Percentiles rank a stretch among this genome's conserved stretches.
These are phyloP conservation scores for Nissolia schottii DNA, from an alignment of 306 rosid species.

Conservation along the genomic window DNA sequence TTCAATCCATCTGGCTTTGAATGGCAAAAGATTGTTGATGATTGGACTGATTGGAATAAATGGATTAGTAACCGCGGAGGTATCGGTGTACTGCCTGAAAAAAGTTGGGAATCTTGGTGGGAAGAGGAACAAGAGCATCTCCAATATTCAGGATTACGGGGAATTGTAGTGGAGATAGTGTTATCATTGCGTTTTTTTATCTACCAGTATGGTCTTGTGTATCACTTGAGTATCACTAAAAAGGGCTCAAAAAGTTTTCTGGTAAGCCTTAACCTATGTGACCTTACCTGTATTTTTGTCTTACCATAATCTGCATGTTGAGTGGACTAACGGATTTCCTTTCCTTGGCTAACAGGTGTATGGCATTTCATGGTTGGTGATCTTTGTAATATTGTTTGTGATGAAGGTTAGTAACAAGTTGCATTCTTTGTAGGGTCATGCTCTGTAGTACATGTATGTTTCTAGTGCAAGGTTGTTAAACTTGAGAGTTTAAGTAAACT, in stretches of 20 bases:
- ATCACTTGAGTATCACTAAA: constrained; percentile 40
- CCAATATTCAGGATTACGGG: constrained; percentile 40
- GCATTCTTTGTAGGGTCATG: neutral
- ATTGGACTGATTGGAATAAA: constrained; percentile 57
- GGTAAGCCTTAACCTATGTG: constrained; percentile 28
- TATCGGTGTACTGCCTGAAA: constrained; percentile 45
- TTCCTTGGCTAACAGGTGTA: constrained; percentile 60
- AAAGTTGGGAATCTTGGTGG: constrained; percentile 63
- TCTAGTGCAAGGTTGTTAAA: no score
- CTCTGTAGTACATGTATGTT: neutral
- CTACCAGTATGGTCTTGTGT: constrained; percentile 49
- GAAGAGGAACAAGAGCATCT: constrained; percentile 55
- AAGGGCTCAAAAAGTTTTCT: constrained; percentile 35
- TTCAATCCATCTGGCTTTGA: constrained; percentile 55
- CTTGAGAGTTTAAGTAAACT: no score
- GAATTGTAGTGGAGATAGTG: constrained; percentile 39
- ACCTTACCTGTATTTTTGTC: neutral
- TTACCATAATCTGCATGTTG: neutral
- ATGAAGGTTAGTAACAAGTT: constrained; percentile 77
- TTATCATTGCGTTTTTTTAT: constrained; percentile 44
- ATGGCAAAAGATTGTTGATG: constrained; percentile 56
- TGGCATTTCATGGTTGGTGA: constrained; percentile 98
- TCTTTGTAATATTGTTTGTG: constrained; percentile 74
- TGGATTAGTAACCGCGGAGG: constrained; percentile 56
- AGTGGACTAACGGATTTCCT: constrained; percentile 13